Conservation (phyloP, 73 alveolate species). For the Uronychia binucleata region DNA sequence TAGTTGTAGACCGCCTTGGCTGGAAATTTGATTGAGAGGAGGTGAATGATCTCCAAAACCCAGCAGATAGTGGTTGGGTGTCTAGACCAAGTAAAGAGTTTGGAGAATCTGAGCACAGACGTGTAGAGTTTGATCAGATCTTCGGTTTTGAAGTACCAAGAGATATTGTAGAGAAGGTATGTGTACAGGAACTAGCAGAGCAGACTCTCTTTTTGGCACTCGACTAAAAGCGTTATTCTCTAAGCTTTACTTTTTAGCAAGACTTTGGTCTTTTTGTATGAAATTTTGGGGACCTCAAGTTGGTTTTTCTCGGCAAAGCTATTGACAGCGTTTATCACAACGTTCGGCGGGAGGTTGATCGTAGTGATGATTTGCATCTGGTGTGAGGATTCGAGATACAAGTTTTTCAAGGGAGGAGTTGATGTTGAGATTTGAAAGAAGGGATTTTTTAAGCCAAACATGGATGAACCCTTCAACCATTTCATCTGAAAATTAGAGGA, state of each 20-base stretch:
- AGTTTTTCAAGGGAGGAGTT: constrained; percentile 42
- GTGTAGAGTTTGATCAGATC: constrained; percentile 32
- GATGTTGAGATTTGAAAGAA: constrained; percentile 19
- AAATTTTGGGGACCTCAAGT: constrained; percentile 27
- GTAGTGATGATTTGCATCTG: constrained; percentile 44
- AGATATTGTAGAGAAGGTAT: constrained; percentile 40
- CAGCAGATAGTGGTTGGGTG: constrained; percentile 70
- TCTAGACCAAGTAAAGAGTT: constrained; percentile 23
- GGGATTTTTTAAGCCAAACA: constrained; percentile 54
- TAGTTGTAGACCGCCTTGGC: constrained; percentile 50
- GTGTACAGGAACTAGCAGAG: constrained; percentile 59
- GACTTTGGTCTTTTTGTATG: constrained; percentile 11
- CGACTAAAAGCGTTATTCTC: constrained; percentile 4
- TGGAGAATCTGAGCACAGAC: constrained; percentile 40
- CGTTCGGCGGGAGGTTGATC: constrained; percentile 40
- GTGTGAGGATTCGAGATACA: no score
- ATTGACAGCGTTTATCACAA: constrained; percentile 49
- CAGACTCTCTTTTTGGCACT: constrained; percentile 40
- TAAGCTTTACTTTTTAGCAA: constrained; percentile 23
- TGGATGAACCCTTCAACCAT: constrained; percentile 45
- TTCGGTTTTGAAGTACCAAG: constrained; percentile 43
- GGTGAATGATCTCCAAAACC: constrained; percentile 51
- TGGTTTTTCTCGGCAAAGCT: constrained; percentile 33
- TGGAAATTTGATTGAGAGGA: constrained; percentile 39
- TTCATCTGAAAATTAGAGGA: background rate